Conservation (phyloP, 2,329 filamentous ascomycete genomes). For the Fusarium metavorans region DNA sequence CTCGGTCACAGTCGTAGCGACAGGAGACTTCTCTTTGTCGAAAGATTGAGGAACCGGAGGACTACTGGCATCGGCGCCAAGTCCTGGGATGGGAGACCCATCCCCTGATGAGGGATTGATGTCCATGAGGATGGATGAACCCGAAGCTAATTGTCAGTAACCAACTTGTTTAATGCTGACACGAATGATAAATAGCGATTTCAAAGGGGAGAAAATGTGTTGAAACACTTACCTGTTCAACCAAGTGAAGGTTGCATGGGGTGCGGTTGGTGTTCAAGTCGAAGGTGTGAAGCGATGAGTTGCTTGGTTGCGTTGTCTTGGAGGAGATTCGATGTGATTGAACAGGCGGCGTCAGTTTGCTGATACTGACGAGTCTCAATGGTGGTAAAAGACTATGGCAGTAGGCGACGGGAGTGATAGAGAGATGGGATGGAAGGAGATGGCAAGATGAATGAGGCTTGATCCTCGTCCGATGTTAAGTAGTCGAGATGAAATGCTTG, state of each 20-base stretch:
- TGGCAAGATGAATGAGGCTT: neutral
- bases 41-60: neutral
- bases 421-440: neutral
- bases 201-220: neutral
- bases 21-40: neutral
- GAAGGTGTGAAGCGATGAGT: neutral
- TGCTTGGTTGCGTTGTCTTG: neutral
- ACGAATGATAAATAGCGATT: neutral
- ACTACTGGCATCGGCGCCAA: neutral
- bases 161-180: neutral
- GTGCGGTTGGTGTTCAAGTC: neutral
- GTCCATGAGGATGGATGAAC: neutral
- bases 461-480: neutral
- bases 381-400: neutral
- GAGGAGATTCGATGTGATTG: neutral
- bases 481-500: neutral
- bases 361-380: neutral
- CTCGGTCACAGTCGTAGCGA: neutral
- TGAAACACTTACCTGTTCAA: neutral
- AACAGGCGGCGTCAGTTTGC: neutral
- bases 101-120: neutral
- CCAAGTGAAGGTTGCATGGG: neutral
- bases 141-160: neutral
- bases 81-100: neutral
- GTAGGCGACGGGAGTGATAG: neutral